A percentile compares a stretch with the other conserved stretches of the same genome.
Conservation (phyloP, 345 rosid species). For the Citropsis articulata region DNA sequence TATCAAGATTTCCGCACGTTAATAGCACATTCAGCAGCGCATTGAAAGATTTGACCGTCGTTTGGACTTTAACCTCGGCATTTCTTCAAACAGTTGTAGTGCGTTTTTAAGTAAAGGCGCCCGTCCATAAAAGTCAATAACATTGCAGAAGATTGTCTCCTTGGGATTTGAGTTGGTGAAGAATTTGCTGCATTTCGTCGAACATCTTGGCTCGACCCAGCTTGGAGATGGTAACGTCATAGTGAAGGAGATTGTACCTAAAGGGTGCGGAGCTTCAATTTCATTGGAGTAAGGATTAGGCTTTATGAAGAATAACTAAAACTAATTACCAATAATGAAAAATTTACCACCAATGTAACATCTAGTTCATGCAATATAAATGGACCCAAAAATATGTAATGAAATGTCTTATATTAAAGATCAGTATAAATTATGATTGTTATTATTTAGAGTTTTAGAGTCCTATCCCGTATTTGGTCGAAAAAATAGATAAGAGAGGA, state of each 20-base stretch:
- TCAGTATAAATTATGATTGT: too few species aligned
- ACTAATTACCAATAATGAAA: too few species aligned
- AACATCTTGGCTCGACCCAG: slow-evolving; percentile 81
- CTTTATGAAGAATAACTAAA: slow-evolving; percentile 34
- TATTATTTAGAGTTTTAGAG: too few species aligned
- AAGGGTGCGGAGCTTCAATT: slow-evolving; percentile 25
- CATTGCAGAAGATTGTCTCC: slow-evolving; percentile 28
- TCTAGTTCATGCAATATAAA: too few species aligned
- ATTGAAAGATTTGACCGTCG: slow-evolving; percentile 57
- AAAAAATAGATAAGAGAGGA: too few species aligned
- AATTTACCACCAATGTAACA: too few species aligned
- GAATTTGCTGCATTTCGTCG: slow-evolving; percentile 56
- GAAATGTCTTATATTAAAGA: too few species aligned
- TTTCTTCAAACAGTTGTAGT: slow-evolving; percentile 60
- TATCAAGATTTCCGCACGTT: slow-evolving; percentile 36
- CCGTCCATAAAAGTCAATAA: slow-evolving; percentile 52
- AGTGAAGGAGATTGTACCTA: slow-evolving; percentile 49
- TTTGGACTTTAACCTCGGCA: slow-evolving; percentile 51
- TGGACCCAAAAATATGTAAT: too few species aligned
- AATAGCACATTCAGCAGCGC: slow-evolving; percentile 54
- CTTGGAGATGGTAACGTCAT: slow-evolving; percentile 74
- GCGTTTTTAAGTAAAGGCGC: slow-evolving; percentile 50
- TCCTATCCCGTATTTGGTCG: too few species aligned
- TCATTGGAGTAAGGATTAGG: slow-evolving; percentile 32
- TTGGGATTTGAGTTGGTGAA: slow-evolving; percentile 43